phyloP scores from a whole-genome alignment of 2,329 filamentous ascomycete species.

The Colletotrichum sp. region DNA sequence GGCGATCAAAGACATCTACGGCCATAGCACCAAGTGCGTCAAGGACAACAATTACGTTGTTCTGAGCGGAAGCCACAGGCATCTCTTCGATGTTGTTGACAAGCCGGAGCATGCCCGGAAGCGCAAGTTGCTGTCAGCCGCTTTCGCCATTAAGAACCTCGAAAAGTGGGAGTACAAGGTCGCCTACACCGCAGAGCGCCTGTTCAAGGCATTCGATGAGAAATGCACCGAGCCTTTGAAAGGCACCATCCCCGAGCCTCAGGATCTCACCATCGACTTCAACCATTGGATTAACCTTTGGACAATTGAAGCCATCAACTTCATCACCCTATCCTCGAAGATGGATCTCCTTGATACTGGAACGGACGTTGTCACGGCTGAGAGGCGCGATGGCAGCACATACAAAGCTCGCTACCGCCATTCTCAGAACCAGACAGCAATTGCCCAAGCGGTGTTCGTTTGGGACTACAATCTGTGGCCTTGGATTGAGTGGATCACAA shows the following conservation, averaged over 20 bases:
- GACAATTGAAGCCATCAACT: slow-evolving; percentile 60
- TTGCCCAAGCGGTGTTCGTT: slow-evolving; percentile 22
- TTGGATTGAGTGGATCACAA: not conserved
- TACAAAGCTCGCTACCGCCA: slow-evolving; percentile 52
- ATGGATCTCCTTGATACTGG: slow-evolving; percentile 57
- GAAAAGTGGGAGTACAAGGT: slow-evolving; percentile 61
- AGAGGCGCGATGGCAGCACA: slow-evolving; percentile 48
- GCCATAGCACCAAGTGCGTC: slow-evolving; percentile 53
- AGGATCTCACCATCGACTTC: slow-evolving; percentile 54
- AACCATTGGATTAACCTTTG: slow-evolving; percentile 60
- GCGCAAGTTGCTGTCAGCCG: slow-evolving; percentile 52
- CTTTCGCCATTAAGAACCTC: slow-evolving; percentile 59
- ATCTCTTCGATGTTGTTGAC: slow-evolving; percentile 58
- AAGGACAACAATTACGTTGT: slow-evolving; percentile 41
- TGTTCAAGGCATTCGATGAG: slow-evolving; percentile 48
- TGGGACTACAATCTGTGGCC: not conserved
- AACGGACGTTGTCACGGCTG: slow-evolving; percentile 46
- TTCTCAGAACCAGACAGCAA: slow-evolving; percentile 53
- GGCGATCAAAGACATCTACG: slow-evolving; percentile 56
- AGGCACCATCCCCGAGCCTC: slow-evolving; percentile 28
- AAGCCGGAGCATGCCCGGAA: slow-evolving; percentile 57
- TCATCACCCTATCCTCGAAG: slow-evolving; percentile 57
- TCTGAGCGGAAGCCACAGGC: slow-evolving; percentile 50
- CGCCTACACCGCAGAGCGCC: slow-evolving; percentile 51
- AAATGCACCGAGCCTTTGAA: slow-evolving; percentile 42